Evolutionary conservation across 2,329 filamentous ascomycete genomes (phyloP), one percentile per base, ranked within the genome.

Genomic region (Ramichloridium luteum): DNA sequence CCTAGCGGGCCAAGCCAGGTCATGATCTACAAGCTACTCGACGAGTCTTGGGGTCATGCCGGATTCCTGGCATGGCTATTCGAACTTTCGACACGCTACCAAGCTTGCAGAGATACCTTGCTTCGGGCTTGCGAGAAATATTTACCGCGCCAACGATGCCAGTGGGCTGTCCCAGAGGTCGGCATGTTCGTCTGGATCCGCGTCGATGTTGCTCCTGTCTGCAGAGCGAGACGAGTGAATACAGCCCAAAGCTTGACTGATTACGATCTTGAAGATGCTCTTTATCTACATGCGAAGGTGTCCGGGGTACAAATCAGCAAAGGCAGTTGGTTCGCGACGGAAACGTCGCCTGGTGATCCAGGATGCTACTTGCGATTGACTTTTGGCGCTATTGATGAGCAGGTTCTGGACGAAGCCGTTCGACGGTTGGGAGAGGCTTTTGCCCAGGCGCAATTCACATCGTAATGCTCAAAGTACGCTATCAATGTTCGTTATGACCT

Each of bases 1-100:
- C 40, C 44, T 1, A 50, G 49, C 16, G 51, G 54, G 3, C 39
- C 46, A 13, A 46, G 49, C 4, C 51, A 55, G 28, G 33, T 54
- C 6, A 45, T 53, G 40, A 28, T 53, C 15, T 50, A 47, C 30
- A 53, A 50, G 28, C 35, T 54, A 5, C 41, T 54, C 2, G 53
- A 54, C 16, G 38, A 48, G 28, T 44, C 34, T 3, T 56, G 54
- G 51, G 49, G 51, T 4, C 54, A 54, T 31, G 18, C 34, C 2
- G 52, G 54, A 1, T 51, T 53, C 29, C 16, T 53, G 2, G 25
- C 36, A 2, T 56, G 54, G 52, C 34, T 56, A 2, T 27, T 34
- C 1, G 26, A 42, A 16, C 30, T 55, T 9, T 49, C 46, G 2
- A 10, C 18, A 2, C 29, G 43, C n/a, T 55, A 53, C 34, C 28